Evolutionary conservation across 1,284 basidiomycete genomes (phyloP).

Genomic region (Leccinum angustisporum): DNA sequence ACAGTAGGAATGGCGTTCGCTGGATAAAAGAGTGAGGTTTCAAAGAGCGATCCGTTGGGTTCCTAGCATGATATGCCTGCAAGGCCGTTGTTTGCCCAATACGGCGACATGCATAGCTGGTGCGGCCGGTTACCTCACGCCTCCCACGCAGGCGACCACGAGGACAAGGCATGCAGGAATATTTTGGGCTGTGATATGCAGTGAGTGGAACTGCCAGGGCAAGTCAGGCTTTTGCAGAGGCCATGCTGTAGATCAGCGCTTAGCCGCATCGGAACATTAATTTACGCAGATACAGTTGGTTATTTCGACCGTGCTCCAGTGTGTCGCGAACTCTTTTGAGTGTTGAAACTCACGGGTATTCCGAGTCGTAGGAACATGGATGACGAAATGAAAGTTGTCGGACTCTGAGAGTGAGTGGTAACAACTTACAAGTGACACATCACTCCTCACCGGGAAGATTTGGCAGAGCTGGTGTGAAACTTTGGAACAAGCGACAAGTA

Average conservation of each 20-base stretch:
- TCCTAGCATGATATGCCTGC: background rate
- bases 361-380: too few species aligned
- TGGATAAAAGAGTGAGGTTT: background rate
- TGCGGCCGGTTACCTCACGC: background rate
- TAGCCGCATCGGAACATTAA: background rate
- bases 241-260: background rate
- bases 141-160: background rate
- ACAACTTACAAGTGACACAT: too few species aligned
- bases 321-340: background rate
- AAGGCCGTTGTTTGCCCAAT: background rate
- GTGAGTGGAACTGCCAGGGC: background rate
- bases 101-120: background rate
- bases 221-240: background rate
- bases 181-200: background rate
- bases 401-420: too few species aligned
- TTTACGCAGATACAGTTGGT: background rate
- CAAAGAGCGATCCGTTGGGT: background rate
- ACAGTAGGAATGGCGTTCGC: background rate
- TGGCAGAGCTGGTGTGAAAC: too few species aligned
- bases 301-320: background rate
- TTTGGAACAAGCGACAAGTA: too few species aligned
- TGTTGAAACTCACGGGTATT: background rate
- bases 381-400: too few species aligned
- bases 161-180: background rate
- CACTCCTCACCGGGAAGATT: too few species aligned